Conservation (phyloP, 257 asterid species). For the Ilex asprella region DNA sequence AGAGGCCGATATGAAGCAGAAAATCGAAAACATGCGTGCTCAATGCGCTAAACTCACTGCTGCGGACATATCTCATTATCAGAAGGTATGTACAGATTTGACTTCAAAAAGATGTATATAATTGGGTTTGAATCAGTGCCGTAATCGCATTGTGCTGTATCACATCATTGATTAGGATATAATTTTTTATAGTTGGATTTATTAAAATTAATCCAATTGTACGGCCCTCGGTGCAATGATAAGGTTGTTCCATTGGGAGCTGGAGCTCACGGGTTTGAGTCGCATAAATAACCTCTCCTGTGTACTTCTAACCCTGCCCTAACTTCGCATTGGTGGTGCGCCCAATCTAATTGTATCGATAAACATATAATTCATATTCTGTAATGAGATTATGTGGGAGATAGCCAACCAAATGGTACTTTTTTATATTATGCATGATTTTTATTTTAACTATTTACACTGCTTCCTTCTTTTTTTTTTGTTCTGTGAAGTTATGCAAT, state of each 20-base stretch:
- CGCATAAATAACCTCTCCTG: too few relatives aligned
- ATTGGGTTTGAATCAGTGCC: not conserved
- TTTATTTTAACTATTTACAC: not conserved
- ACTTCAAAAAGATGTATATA: not conserved
- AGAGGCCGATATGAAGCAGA: constrained; percentile 74
- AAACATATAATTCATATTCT: too few relatives aligned
- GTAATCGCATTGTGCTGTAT: not conserved
- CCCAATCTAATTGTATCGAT: too few relatives aligned
- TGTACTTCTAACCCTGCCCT: too few relatives aligned
- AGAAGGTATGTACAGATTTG: constrained; percentile 59
- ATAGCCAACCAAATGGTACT: not conserved
- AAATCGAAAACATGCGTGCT: constrained; percentile 59
- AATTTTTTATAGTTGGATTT: too few relatives aligned
- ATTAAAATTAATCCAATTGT: not conserved
- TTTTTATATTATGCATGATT: not conserved
- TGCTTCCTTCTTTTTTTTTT: too few relatives aligned
- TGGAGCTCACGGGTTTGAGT: not conserved
- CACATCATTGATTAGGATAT: not conserved
- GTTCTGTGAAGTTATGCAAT: not conserved
- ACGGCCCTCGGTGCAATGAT: not conserved
- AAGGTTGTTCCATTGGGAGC: not conserved
- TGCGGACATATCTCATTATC: constrained; percentile 43
- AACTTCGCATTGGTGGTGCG: too few relatives aligned
- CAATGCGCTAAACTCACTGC: constrained; percentile 57
- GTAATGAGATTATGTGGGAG: too few relatives aligned